Evolutionary conservation across 352 stramenopile genomes (phyloP), one percentile per base, ranked within the genome.

Genomic region (Globisporangium splendens): DNA sequence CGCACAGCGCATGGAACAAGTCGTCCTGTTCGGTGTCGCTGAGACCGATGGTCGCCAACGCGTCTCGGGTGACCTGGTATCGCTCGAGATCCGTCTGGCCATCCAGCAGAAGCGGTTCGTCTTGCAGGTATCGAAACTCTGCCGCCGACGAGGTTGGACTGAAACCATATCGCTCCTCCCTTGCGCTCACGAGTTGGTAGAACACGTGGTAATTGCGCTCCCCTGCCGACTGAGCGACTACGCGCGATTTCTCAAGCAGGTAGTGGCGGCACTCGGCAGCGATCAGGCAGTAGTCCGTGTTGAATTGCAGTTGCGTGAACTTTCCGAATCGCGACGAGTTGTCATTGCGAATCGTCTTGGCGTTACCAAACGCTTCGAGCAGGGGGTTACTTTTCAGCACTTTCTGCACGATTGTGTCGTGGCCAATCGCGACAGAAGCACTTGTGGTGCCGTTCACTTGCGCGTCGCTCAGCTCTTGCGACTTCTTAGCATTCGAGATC

Each of bases 121-220:
- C 75, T 59, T 88, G 78, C 49, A 95, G 57, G 46, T 93, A 95
- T 1, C 81, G 78, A 33, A 91, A 93, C 31, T 88, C 75, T 10
- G 62, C 58, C 5, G 81, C 54, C 5, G 70, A 83, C n/a, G 79
- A 72, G 12, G 59, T 54, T 1, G 71, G 51, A 0, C 54, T 48
- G 58, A 93, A 90, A 33, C 72, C 70, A 38, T 86, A 94, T 22
- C 60, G 61, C 3, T 68, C 50, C 49, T 92, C 81, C 11, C 79
- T 73, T 3, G 83, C 84, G 17, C 74, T 89, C 24, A 89, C 71
- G 11, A 98, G 75, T 66, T 98, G 89, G 76, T 99, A 99, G 69
- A 99, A 99, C 21, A 99, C 97, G 73, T 99, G 97, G 83, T 98
- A 99, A 68, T 99, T 99, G 35, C 97, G 80, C 70, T 99, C 97